Percentiles rank a stretch among this genome's conserved stretches.
These are phyloP conservation scores for Aureobasidium sp. DNA, from an alignment of 2,329 filamentous ascomycete genomes.

Conservation along the genomic window DNA sequence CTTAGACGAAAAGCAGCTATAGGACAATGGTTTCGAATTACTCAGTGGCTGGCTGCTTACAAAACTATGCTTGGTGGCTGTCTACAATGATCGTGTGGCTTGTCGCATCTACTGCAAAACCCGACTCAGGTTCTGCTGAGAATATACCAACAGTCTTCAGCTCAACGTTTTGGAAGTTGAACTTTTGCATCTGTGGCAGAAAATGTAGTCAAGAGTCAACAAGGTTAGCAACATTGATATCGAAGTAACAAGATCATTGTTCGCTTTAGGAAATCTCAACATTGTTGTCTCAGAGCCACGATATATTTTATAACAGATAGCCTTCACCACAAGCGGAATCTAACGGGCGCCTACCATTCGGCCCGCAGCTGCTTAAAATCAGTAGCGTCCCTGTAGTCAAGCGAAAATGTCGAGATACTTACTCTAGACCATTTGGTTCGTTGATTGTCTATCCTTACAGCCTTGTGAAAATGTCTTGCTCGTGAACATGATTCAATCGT, in stretches of 20 bases:
- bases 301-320: not conserved
- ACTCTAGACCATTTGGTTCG: not conserved
- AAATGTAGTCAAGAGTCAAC: too few relatives aligned
- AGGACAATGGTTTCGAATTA: not conserved
- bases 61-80: not conserved
- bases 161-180: not conserved
- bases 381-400: not conserved
- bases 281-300: slow-evolving; percentile 6
- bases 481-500: not conserved
- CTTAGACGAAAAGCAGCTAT: not conserved
- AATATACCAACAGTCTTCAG: not conserved
- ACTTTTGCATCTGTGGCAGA: not conserved
- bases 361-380: slow-evolving; percentile 5
- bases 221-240: not conserved
- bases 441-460: slow-evolving; percentile 1
- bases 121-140: not conserved
- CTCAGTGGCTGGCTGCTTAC: not conserved
- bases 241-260: not conserved
- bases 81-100: not conserved
- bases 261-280: not conserved
- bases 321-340: not conserved
- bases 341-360: not conserved
- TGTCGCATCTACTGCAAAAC: not conserved
- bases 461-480: not conserved
- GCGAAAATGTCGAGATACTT: not conserved